Conservation (phyloP, 495 filamentous ascomycete genomes). For the Xylaria sp. region DNA sequence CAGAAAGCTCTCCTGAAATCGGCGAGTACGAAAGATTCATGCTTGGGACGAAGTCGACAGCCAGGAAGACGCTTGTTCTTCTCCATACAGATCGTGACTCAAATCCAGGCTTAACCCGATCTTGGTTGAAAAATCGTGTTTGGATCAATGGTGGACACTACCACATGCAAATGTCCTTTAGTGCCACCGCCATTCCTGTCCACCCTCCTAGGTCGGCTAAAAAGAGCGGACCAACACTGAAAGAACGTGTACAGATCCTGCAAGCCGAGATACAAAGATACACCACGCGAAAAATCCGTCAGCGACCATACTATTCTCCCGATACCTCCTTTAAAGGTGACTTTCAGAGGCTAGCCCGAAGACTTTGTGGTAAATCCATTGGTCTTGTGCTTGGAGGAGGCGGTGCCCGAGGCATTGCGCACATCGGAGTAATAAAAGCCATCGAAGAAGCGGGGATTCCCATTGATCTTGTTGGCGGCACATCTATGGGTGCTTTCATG, state of each 20-base stretch:
- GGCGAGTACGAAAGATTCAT: constrained; percentile 97
- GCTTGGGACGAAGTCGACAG: constrained; percentile 95
- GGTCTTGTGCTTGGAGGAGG: constrained; percentile 94
- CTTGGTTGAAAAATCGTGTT: constrained; percentile 90
- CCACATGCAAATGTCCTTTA: constrained; percentile 95
- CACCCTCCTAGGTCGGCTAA: constrained; percentile 69
- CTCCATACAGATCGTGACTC: constrained; percentile 92
- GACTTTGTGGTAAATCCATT: constrained; percentile 92
- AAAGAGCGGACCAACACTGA: constrained; percentile 83
- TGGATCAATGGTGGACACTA: constrained; percentile 99
- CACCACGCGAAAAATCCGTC: constrained; percentile 82
- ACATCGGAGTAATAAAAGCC: constrained; percentile 91
- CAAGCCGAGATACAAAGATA: constrained; percentile 99
- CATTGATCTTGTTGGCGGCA: constrained; percentile 94
- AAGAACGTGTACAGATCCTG: constrained; percentile 90
- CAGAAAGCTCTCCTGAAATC: constrained; percentile 86
- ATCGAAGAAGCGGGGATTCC: constrained; percentile 96
- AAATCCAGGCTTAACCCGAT: constrained; percentile 78
- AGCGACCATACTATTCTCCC: constrained; percentile 87
- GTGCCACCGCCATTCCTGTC: constrained; percentile 75
- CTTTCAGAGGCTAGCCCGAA: constrained; percentile 89
- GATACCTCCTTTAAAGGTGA: constrained; percentile 95
- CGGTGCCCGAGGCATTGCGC: constrained; percentile 87
- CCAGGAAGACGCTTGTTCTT: constrained; percentile 92
- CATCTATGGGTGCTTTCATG: constrained; percentile 97